These are phyloP conservation scores for Leishmania arabica DNA, from an alignment of 208 protist genomes.

Conservation along the genomic window DNA sequence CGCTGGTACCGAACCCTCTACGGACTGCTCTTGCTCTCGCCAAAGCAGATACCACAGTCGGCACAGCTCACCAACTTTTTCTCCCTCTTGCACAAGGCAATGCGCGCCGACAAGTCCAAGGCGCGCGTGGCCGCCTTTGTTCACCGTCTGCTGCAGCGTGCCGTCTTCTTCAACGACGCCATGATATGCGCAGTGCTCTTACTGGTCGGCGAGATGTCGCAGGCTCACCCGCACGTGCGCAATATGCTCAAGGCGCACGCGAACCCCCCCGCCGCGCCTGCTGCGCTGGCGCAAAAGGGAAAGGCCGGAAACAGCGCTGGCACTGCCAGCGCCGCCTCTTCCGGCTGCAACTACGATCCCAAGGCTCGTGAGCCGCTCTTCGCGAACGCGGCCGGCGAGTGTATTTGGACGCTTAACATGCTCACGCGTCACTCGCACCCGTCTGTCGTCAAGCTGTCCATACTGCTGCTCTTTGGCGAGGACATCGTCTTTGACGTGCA, in stretches of 20 bases:
- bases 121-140: constrained; percentile 89
- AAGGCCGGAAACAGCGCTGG: background rate
- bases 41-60: constrained; percentile 89
- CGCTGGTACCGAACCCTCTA: constrained; percentile 93
- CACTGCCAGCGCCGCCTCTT: background rate
- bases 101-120: constrained; percentile 81
- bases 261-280: background rate
- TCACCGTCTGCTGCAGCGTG: constrained; percentile 89
- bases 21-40: constrained; percentile 83
- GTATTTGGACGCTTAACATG: constrained; percentile 79
- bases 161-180: constrained; percentile 83
- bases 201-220: constrained; percentile 84
- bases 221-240: constrained; percentile 62
- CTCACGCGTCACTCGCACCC: constrained; percentile 89
- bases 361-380: constrained; percentile 89
- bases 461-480: constrained; percentile 85
- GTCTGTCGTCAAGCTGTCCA: constrained; percentile 87
- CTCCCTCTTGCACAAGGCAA: constrained; percentile 87
- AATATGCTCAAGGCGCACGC: constrained; percentile 24
- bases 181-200: constrained; percentile 90
- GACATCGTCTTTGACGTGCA: constrained; percentile 89
- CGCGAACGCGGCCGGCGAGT: constrained; percentile 69
- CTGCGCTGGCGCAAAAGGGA: background rate
- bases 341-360: constrained; percentile 66
- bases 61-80: constrained; percentile 92